Evolutionary conservation across 2,329 filamentous ascomycete species (phyloP), one percentile per base, ranked within the genome.

Genomic region (Pyrenochaeta sp.): DNA sequence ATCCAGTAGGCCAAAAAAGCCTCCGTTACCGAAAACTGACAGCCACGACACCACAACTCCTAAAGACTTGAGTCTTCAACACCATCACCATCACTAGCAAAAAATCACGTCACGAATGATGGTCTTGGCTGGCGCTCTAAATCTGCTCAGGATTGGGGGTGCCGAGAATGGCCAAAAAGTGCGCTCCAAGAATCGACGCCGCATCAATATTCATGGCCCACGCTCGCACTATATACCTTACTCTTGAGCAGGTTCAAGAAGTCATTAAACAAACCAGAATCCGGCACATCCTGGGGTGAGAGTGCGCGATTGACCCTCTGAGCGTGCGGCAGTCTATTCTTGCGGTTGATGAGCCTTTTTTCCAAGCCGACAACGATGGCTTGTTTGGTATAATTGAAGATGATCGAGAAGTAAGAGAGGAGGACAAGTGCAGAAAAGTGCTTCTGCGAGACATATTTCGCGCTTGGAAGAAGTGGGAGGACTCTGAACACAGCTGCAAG

Each of bases 331-430:
- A 70, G 37, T 65, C 67, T 2, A 60, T 73, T 7, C 67, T 60
- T 64, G n/a, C 61, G 68, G 17, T 67, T 75, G 51, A 48, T 48
- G 27, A 61, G 42, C 11, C 33, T 49, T n/a, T 61, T 56, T 7
- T 56, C 44, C n/a, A 46, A 56, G 18, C 61, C 71, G 2, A 61
- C 60, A 76, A 60, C 77, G 76, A 70, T 49, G 70, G 71, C 1
- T 57, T 81, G 1, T 70, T 79, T 37, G 67, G 69, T n/a, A 69
- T 81, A 15, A 77, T 79, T 36, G 79, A 80, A 46, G 69, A 73
- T 27, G 79, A 77, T 55, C 64, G 74, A 21, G 67, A 72, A 23
- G 40, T 77, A 6, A 61, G 64, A 32, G 71, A 74, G 11, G 68
- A 77, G 39, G 75, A 74, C n/a, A 63, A 69, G 15, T 49, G 58